Evolutionary conservation across 805 yeast species (phyloP), one percentile per base, ranked within the genome.

Genomic region (Kluyveromyces dobzhanskii): DNA sequence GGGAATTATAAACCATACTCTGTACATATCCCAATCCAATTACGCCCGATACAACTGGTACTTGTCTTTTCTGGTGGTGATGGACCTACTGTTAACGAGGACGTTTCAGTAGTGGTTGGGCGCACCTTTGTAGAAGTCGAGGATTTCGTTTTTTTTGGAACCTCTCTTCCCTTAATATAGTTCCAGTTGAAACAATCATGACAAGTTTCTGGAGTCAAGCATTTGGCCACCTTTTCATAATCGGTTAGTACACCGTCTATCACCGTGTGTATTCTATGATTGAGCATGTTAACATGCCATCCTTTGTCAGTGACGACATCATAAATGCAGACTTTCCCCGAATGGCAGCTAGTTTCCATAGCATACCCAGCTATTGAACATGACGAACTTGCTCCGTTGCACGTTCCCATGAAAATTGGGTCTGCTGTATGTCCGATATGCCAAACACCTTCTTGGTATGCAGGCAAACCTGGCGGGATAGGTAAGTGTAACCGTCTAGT

Each of bases 361-460:
- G 97, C 98, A 59, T 86, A 92, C 0, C 98, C 98, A 1, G 85
- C 96, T 7, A 85, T 70, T 43, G 90, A 79, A 60, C 98, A 92
- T 1, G 88, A 62, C 0, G 94, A 80, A 3, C 90, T 77, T 1
- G 92, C 94, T 8, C 98, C 98, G 53, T 84, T 87, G 58, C 98
- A 92, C 7, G 86, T 88, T 0, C 98, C 98, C 90, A 88, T 82
- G 53, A 71, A 92, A 2, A 92, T 85, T 1, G 98, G 98, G 57
- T 92, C 98, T 0, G 96, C 97, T 2, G 92, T 92, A 57, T 92
- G 90, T 3, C 98, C 98, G 55, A 92, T 66, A 57, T 92, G 97
- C 94, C 94, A 92, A 8, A 92, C 74, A 46, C 85, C 80, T 51
- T 88, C 97, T 62, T 76, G 65, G 50, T 79, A 74, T 6, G 66